A percentile compares a stretch with the other conserved stretches of the same genome.
Evolutionary conservation across 2,329 filamentous ascomycete genomes (phyloP).

Genomic region (Dissoconium aciculare): DNA sequence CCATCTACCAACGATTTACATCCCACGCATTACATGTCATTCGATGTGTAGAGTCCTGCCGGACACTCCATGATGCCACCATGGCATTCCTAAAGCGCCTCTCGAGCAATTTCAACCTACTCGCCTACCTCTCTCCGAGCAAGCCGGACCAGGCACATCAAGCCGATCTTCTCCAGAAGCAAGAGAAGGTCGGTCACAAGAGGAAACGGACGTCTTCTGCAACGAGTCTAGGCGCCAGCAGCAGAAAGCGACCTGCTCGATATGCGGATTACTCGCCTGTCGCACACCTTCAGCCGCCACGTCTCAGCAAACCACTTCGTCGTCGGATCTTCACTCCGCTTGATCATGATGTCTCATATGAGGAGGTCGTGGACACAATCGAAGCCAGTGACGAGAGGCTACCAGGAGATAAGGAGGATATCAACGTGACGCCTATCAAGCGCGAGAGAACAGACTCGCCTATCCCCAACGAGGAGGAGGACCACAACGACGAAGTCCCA

Average conservation of each 20-base stretch:
- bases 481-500: not conserved
- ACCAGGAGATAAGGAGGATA: constrained; percentile 1
- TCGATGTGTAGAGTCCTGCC: no score
- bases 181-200: constrained; percentile 5
- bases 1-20: no score
- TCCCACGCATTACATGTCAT: no score
- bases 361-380: constrained; percentile 1
- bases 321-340: constrained; percentile 5
- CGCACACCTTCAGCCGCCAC: constrained; percentile 9
- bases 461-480: constrained; percentile 4
- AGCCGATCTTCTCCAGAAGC: constrained; percentile 17
- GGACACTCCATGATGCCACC: constrained; percentile 1
- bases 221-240: constrained; percentile 8
- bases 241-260: constrained; percentile 12
- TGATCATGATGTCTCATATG: constrained; percentile 5
- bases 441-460: constrained; percentile 2
- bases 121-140: constrained; percentile 29
- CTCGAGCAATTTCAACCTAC: constrained; percentile 26
- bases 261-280: constrained; percentile 7
- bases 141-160: constrained; percentile 28
- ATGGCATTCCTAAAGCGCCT: constrained; percentile 20
- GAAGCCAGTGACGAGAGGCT: constrained; percentile 3
- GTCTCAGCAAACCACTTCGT: constrained; percentile 23
- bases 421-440: not conserved
- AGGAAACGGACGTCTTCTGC: constrained; percentile 17